Conservation (phyloP, 345 rosid species). For the Microthlaspi erraticum region DNA sequence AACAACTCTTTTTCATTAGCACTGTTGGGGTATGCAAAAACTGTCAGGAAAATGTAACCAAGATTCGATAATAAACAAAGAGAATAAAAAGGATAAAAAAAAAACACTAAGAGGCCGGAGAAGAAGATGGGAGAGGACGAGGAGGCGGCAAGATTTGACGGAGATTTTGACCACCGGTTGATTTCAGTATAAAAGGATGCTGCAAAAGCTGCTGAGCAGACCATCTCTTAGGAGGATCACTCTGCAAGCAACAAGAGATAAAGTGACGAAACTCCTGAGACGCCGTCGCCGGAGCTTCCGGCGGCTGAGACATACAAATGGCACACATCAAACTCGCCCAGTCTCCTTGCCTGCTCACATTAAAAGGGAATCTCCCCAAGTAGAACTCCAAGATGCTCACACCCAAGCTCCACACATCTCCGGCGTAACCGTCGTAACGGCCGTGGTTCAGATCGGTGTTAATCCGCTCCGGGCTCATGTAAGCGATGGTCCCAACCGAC, state of each 20-base stretch:
- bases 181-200: constrained; percentile 77
- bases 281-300: constrained; percentile 77
- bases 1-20: background rate
- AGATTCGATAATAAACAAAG: background rate
- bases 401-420: constrained; percentile 94
- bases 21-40: constrained; percentile 22
- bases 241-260: constrained; percentile 79
- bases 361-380: constrained; percentile 81
- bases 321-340: constrained; percentile 96
- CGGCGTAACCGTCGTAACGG: constrained; percentile 72
- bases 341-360: constrained; percentile 74
- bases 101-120: constrained; percentile 18
- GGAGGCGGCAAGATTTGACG: constrained; percentile 85
- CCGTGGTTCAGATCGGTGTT: constrained; percentile 92
- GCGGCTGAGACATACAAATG: constrained; percentile 86
- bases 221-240: constrained; percentile 80
- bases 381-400: constrained; percentile 88
- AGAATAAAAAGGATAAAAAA: background rate
- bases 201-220: constrained; percentile 63
- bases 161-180: constrained; percentile 47
- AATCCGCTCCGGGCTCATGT: constrained; percentile 97
- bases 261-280: constrained; percentile 76
- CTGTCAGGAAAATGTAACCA: constrained; percentile 28
- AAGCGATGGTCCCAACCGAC: constrained; percentile 92
- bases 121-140: constrained; percentile 47